These are phyloP conservation scores for Saccharomycopsis sp. DNA, from an alignment of 805 yeast genomes.

Conservation along the genomic window DNA sequence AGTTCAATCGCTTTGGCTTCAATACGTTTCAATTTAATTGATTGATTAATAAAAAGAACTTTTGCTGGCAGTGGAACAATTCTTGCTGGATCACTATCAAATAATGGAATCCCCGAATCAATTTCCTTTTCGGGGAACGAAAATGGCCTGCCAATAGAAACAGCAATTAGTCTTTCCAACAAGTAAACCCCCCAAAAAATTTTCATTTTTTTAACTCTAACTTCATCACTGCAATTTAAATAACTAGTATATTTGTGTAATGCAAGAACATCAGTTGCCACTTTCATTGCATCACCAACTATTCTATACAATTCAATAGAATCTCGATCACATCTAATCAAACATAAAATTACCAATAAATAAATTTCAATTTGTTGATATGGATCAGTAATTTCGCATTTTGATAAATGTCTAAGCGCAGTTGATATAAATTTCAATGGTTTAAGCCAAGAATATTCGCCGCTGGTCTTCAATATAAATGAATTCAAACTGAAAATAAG, in stretches of 20 bases:
- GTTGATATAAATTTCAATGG: slow-evolving; percentile 53
- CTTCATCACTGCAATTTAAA: slow-evolving; percentile 24
- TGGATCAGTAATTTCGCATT: slow-evolving; percentile 34
- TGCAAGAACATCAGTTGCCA: slow-evolving; percentile 32
- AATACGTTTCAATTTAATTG: slow-evolving; percentile 48
- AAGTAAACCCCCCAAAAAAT: slow-evolving; percentile 60
- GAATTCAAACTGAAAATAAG: slow-evolving; percentile 46
- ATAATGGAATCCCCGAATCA: slow-evolving; percentile 42
- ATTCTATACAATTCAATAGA: slow-evolving; percentile 47
- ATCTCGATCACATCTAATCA: slow-evolving; percentile 57
- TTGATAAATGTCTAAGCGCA: slow-evolving; percentile 49
- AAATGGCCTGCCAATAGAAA: slow-evolving; percentile 55
- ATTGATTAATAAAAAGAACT: slow-evolving; percentile 47
- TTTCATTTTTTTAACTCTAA: slow-evolving; percentile 39
- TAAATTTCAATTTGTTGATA: slow-evolving; percentile 42
- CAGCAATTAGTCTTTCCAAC: slow-evolving; percentile 54
- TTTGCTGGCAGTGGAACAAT: slow-evolving; percentile 24
- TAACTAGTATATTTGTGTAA: slow-evolving; percentile 35
- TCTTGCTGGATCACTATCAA: slow-evolving; percentile 38
- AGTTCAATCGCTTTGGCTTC: slow-evolving; percentile 54
- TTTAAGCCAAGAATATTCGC: slow-evolving; percentile 47
- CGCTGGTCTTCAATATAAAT: slow-evolving; percentile 47
- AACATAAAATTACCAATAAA: slow-evolving; percentile 44
- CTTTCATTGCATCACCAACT: slow-evolving; percentile 44
- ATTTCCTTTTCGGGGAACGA: slow-evolving; percentile 45